These are phyloP conservation scores for Lasiosphaeris hirsuta DNA, from an alignment of 495 filamentous ascomycete species.

Conservation along the genomic window DNA sequence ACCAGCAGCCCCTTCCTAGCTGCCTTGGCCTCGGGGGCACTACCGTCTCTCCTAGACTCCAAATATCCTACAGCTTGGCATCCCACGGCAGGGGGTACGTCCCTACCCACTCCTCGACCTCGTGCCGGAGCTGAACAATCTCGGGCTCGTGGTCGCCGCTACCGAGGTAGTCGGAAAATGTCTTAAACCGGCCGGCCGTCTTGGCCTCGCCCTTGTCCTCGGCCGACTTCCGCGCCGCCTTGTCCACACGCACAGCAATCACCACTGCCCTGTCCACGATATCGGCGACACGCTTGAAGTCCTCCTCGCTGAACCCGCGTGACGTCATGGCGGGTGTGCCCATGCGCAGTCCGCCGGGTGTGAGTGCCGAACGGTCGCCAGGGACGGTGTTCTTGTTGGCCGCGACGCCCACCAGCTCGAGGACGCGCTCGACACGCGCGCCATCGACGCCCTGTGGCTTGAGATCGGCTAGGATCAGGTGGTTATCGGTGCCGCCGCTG, in stretches of 20 bases:
- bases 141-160: constrained; percentile 80
- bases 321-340: constrained; percentile 98
- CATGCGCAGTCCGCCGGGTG: constrained; percentile 86
- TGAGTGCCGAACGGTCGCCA: constrained; percentile 87
- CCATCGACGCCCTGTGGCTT: constrained; percentile 89
- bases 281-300: constrained; percentile 86
- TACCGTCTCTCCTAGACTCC: background rate
- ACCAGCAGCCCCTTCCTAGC: constrained; percentile 6
- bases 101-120: constrained; percentile 94
- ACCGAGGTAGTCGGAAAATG: constrained; percentile 78
- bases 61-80: constrained; percentile 16
- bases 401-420: constrained; percentile 92
- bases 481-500: constrained; percentile 92
- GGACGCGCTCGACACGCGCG: constrained; percentile 86
- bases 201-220: constrained; percentile 69
- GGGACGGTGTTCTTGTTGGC: constrained; percentile 99
- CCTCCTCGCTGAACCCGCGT: constrained; percentile 78
- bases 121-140: constrained; percentile 79
- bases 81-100: constrained; percentile 88
- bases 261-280: constrained; percentile 89
- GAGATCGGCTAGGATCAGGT: constrained; percentile 91
- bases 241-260: constrained; percentile 80
- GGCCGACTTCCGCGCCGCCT: constrained; percentile 70
- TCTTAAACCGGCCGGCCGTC: constrained; percentile 74
- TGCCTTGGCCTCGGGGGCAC: too few relatives aligned